Base-by-base conservation (phyloP, 164 flowering plant species). In the Kingdonia uniflora region DNA sequence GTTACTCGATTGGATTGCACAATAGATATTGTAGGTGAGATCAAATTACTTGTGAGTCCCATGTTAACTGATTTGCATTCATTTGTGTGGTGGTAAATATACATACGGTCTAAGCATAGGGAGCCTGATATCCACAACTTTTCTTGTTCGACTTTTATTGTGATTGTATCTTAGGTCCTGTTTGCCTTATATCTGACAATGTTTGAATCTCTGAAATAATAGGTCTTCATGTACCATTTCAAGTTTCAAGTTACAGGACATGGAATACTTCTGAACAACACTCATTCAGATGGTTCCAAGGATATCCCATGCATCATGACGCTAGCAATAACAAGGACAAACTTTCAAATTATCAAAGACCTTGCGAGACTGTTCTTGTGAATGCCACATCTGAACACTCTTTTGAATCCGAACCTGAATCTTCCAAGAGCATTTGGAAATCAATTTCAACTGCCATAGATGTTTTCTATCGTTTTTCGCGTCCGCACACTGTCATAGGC, bases 401-500 rank as follows among this genome's bases (percentile, higher is more conserved):
- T 56, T 64, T 73, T 47, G 85, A 73, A 61, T 69, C 84, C 39
- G 82, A 76, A 40, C 74, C 81, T 55, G 84, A 61, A 51, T 72
- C 76, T 57, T 68, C 78, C 45, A 66, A 68, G 45, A 57, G 54
- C 49, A 39, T 29, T 47, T 58, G 63, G 71, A 37, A 66, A 24
- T 57, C 84, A 5, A 1, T 74, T 37, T 65, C 37, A 63, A 57
- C 60, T 57, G 55, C 71, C 29, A 33, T 71, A 38, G 68, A 80
- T 76, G 89, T 78, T 54, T 90, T 90, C 65, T 90, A 87, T 68
- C 68, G 83, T 61, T 90, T 90, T 75, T 80, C 95, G 7, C 60
- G 97, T 52, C 97, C 97, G 19, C 97, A 90, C 66, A 90, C 97
- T 6, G 74, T 90, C 26, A 81, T 82, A 29, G 97, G 97, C 72